A percentile compares a stretch with the other conserved stretches of the same genome.
Evolutionary conservation across 2,329 filamentous ascomycete genomes (phyloP).

Genomic region (Colletotrichum plurivorum): DNA sequence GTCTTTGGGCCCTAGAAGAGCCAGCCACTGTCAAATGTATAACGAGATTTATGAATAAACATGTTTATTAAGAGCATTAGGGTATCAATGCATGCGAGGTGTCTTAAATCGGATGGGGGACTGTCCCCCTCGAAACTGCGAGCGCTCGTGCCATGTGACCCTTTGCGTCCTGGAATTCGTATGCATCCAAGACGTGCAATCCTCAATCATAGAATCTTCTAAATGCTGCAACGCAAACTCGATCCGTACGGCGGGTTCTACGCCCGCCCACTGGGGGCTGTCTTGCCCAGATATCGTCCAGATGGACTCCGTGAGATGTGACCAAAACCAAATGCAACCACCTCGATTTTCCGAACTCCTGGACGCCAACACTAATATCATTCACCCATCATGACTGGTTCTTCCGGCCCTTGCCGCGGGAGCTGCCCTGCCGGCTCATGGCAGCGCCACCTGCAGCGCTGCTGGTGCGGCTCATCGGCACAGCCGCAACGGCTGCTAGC

Average conservation of each 20-base stretch:
- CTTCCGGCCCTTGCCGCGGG: conserved; percentile 61
- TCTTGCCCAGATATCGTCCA: conserved; percentile 8
- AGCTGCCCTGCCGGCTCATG: conserved; percentile 70
- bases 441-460: conserved; percentile 65
- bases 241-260: conserved; percentile 18
- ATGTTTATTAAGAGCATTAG: conserved; percentile 32
- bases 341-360: conserved; percentile 31
- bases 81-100: conserved; percentile 32
- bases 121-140: conserved; percentile 14
- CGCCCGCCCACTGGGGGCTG: conserved; percentile 15
- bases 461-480: conserved; percentile 70
- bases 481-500: conserved; percentile 50
- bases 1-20: conserved; percentile 76
- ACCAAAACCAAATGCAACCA: not conserved
- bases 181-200: conserved; percentile 20
- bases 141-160: conserved; percentile 22
- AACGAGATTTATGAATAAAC: conserved; percentile 27
- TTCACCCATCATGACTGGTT: conserved; percentile 43
- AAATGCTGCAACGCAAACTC: conserved; percentile 17
- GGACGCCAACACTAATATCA: conserved; percentile 22
- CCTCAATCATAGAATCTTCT: conserved; percentile 13
- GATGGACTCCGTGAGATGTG: conserved; percentile 5
- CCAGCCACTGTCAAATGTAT: not conserved
- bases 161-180: conserved; percentile 19
- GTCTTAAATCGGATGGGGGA: not conserved